These are phyloP conservation scores for Diophrys sp. DNA, from an alignment of 73 alveolate genomes.

Conservation along the genomic window DNA sequence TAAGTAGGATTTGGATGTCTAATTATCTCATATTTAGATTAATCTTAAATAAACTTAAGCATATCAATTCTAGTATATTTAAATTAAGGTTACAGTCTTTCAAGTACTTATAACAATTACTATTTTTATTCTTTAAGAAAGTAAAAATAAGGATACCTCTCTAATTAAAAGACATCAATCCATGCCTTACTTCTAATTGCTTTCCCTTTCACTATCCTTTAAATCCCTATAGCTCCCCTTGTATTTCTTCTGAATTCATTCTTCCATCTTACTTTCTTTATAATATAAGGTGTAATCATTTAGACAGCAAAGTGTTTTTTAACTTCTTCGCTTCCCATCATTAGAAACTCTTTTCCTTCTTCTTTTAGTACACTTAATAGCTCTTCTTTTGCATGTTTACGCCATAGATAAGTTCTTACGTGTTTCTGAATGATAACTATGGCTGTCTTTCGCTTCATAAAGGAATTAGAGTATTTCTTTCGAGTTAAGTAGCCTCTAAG, in stretches of 20 bases:
- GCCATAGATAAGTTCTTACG: conserved; percentile 49
- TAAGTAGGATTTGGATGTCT: conserved; percentile 12
- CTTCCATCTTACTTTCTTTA: neutral
- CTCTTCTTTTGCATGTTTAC: conserved; percentile 40
- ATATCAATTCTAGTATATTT: neutral
- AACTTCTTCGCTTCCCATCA: conserved; percentile 34
- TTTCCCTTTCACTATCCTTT: conserved; percentile 15
- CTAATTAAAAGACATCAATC: conserved; percentile 32
- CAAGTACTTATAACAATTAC: conserved; percentile 21
- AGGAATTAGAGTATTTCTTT: conserved; percentile 24
- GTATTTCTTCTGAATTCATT: conserved; percentile 1
- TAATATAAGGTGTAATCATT: conserved; percentile 21
- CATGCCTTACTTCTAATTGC: conserved; percentile 11
- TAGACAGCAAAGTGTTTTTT: conserved; percentile 17
- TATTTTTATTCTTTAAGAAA: conserved; percentile 37
- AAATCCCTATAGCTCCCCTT: conserved; percentile 30
- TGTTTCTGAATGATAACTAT: conserved; percentile 45
- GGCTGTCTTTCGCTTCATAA: conserved; percentile 32
- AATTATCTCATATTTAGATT: neutral
- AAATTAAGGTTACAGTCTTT: neutral
- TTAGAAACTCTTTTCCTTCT: conserved; percentile 25
- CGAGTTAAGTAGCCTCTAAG: conserved; percentile 46
- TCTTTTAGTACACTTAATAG: conserved; percentile 38
- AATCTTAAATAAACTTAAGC: neutral
- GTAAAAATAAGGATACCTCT: conserved; percentile 33